These are phyloP conservation scores for Pythium graminicola DNA, from an alignment of 352 stramenopile genomes.

Conservation along the genomic window DNA sequence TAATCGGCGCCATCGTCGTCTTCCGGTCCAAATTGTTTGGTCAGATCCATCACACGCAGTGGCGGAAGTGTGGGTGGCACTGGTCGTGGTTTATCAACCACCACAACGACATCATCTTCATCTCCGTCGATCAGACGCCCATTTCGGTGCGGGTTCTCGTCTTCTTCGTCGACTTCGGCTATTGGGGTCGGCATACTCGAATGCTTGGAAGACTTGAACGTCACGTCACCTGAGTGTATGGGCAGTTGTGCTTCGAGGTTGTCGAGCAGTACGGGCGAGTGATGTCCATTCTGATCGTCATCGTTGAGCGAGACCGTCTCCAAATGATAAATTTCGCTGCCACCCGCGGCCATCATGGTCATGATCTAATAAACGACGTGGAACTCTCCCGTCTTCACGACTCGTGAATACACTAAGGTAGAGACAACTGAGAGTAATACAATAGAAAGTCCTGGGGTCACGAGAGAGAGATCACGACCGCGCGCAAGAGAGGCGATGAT, in stretches of 20 bases:
- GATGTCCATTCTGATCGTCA: conserved; percentile 25
- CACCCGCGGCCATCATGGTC: conserved; percentile 29
- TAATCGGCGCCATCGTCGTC: conserved; percentile 49
- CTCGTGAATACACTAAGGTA: no score
- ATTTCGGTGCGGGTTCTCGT: no score
- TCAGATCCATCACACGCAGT: conserved; percentile 33
- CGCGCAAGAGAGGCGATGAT: not conserved
- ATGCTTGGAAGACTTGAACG: conserved; percentile 21
- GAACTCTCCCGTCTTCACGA: no score
- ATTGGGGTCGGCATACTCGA: conserved; percentile 17
- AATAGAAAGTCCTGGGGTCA: no score
- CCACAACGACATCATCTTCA: conserved; percentile 32
- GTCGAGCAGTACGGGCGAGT: conserved; percentile 31
- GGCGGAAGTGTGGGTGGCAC: conserved; percentile 34
- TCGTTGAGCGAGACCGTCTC: conserved; percentile 77
- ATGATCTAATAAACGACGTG: conserved; percentile 1
- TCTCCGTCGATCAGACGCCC: no score
- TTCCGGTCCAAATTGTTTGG: conserved; percentile 13
- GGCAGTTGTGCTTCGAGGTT: conserved; percentile 43
- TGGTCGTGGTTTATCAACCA: conserved; percentile 36
- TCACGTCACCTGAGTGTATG: conserved; percentile 14
- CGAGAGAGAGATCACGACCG: not conserved
- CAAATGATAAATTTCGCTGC: conserved; percentile 39
- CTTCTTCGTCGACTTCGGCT: conserved; percentile 24
- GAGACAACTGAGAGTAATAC: no score